A percentile compares a stretch with the other conserved stretches of the same genome.
Evolutionary conservation across 768 basidiomycete species (phyloP).

Genomic region (Phylloporus scabripes): DNA sequence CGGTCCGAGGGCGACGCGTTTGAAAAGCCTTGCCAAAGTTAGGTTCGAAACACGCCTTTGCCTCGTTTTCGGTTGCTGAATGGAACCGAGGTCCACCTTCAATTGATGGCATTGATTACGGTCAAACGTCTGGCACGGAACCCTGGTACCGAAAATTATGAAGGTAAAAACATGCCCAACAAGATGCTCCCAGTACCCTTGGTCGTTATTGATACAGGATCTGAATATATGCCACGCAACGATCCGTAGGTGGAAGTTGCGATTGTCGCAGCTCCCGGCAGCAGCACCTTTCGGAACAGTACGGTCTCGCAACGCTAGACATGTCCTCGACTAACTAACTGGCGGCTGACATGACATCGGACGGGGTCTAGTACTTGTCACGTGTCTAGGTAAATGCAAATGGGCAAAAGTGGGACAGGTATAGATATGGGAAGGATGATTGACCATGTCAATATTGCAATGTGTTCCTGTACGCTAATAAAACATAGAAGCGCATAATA

Average conservation of each 20-base stretch:
- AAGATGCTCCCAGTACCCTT: background rate
- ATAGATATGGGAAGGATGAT: background rate
- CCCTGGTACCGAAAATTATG: background rate
- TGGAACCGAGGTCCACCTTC: constrained; percentile 10
- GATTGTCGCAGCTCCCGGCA: too few relatives aligned
- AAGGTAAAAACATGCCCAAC: background rate
- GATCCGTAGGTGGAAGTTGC: too few relatives aligned
- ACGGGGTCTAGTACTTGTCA: background rate
- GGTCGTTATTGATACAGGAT: background rate
- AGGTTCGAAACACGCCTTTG: constrained; percentile 17
- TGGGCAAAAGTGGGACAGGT: background rate
- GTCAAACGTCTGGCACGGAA: background rate
- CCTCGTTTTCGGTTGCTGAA: constrained; percentile 22
- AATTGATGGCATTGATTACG: background rate
- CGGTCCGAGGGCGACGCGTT: background rate
- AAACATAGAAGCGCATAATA: constrained; percentile 18
- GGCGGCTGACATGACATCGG: background rate
- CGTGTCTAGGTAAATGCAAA: background rate
- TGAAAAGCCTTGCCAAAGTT: constrained; percentile 7
- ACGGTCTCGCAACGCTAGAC: background rate
- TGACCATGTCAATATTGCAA: constrained; percentile 12
- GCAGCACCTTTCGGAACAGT: too few relatives aligned
- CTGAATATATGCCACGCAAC: too few relatives aligned
- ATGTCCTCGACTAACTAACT: background rate
- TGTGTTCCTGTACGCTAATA: constrained; percentile 14